Conservation (phyloP, 2,329 filamentous ascomycete species). For the Ophiosphaerella korrae region DNA sequence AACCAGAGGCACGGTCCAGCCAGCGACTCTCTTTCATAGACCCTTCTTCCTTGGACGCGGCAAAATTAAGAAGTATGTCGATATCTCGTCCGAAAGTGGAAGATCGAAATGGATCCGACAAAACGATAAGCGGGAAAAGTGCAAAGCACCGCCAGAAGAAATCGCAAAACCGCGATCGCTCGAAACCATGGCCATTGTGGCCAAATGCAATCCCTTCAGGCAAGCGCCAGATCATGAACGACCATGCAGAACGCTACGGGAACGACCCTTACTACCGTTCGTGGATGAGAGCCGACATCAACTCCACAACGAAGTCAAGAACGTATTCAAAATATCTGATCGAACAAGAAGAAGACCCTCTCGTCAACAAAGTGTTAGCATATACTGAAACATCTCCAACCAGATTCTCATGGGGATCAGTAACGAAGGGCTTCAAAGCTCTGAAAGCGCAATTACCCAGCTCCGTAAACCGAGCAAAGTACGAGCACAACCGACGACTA, state of each 20-base stretch:
- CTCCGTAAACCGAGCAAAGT: conserved; percentile 21
- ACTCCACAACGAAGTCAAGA: conserved; percentile 22
- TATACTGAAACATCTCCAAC: conserved; percentile 17
- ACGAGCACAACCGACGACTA: conserved; percentile 32
- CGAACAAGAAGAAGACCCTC: conserved; percentile 27
- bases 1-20: neutral
- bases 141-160: conserved; percentile 16
- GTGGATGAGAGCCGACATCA: conserved; percentile 31
- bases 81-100: conserved; percentile 8
- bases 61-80: conserved; percentile 9
- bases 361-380: conserved; percentile 27
- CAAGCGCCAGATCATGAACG: conserved; percentile 24
- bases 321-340: conserved; percentile 34
- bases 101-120: conserved; percentile 8
- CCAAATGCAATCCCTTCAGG: conserved; percentile 30
- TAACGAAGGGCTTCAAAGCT: conserved; percentile 7
- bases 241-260: conserved; percentile 26
- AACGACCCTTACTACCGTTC: conserved; percentile 32
- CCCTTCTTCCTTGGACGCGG: conserved; percentile 9
- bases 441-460: conserved; percentile 18
- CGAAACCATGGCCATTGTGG: conserved; percentile 27
- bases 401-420: conserved; percentile 3
- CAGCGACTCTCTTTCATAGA: conserved; percentile 23
- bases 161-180: conserved; percentile 17
- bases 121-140: neutral